Evolutionary conservation across 768 basidiomycete species (phyloP).

Genomic region (Termitomyces sp.): DNA sequence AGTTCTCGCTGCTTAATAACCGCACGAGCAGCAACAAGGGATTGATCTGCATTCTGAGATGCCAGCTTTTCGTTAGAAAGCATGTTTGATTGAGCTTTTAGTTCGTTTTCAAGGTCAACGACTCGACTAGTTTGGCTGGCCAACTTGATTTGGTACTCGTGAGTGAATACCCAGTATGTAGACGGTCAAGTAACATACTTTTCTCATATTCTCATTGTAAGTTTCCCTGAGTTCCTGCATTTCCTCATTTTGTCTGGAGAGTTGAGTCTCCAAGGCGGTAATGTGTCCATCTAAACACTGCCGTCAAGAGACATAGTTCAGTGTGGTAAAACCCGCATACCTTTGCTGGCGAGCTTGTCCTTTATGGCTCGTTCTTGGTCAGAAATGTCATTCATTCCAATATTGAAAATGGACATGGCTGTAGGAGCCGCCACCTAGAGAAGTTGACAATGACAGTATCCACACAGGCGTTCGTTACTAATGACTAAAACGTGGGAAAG

Average conservation of each 20-base stretch:
- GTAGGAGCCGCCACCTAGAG: constrained; percentile 6
- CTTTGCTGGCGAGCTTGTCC: constrained; percentile 49
- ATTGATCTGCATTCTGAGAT: constrained; percentile 47
- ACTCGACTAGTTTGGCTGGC: constrained; percentile 53
- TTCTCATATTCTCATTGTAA: constrained; percentile 43
- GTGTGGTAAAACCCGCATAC: constrained; percentile 19
- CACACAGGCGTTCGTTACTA: neutral
- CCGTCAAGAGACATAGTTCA: constrained; percentile 6
- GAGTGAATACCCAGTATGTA: neutral
- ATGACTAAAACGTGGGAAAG: neutral
- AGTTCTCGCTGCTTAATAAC: constrained; percentile 48
- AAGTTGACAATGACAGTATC: neutral
- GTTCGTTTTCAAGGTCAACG: constrained; percentile 49
- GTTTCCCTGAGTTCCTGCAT: constrained; percentile 38
- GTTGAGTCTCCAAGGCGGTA: constrained; percentile 41
- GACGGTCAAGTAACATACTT: constrained; percentile 27
- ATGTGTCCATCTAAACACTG: constrained; percentile 42
- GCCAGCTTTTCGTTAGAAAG: constrained; percentile 51
- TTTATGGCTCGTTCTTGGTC: constrained; percentile 43
- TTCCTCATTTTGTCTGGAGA: constrained; percentile 37
- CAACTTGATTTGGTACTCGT: constrained; percentile 35
- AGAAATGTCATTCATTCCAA: constrained; percentile 43
- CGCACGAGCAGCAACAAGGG: constrained; percentile 44
- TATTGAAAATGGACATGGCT: constrained; percentile 44
- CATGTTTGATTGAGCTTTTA: constrained; percentile 48